Conservation (phyloP, 164 flowering plant genomes). For the Sextonia rubra region DNA sequence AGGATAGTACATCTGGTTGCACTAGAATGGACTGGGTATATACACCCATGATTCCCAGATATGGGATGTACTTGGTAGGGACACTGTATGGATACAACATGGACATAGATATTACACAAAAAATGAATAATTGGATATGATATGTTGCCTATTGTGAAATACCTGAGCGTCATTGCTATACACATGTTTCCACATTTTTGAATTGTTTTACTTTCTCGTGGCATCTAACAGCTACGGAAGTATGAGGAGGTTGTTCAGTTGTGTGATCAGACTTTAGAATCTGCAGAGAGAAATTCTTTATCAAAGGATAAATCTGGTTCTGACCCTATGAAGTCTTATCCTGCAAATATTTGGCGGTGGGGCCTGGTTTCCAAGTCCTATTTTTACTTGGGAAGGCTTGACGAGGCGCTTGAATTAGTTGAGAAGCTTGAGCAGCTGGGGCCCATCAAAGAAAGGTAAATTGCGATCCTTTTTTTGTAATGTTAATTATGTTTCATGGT, state of each 20-base stretch:
- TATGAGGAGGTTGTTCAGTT: conserved; percentile 71
- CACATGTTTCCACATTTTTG: background rate
- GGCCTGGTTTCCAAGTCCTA: conserved; percentile 52
- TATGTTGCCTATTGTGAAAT: background rate
- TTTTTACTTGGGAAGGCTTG: conserved; percentile 78
- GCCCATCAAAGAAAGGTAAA: conserved; percentile 36
- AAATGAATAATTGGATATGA: too few relatives aligned
- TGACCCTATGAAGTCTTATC: conserved; percentile 19
- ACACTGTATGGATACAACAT: too few relatives aligned
- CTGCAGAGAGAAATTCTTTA: conserved; percentile 58
- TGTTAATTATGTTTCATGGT: conserved; percentile 3
- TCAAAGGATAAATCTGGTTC: conserved; percentile 20
- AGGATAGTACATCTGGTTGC: background rate
- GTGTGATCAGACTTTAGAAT: conserved; percentile 65
- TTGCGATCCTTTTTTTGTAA: conserved; percentile 4
- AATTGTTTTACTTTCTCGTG: background rate
- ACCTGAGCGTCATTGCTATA: background rate
- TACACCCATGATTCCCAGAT: too few relatives aligned
- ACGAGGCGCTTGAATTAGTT: conserved; percentile 64
- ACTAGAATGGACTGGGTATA: background rate
- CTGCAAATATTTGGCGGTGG: conserved; percentile 59
- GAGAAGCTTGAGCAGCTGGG: conserved; percentile 44
- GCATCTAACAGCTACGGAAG: conserved; percentile 49
- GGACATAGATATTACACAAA: too few relatives aligned
- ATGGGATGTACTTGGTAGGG: too few relatives aligned